Conservation (phyloP, 2,329 filamentous ascomycete genomes). For the Dactylellina cionopaga region DNA sequence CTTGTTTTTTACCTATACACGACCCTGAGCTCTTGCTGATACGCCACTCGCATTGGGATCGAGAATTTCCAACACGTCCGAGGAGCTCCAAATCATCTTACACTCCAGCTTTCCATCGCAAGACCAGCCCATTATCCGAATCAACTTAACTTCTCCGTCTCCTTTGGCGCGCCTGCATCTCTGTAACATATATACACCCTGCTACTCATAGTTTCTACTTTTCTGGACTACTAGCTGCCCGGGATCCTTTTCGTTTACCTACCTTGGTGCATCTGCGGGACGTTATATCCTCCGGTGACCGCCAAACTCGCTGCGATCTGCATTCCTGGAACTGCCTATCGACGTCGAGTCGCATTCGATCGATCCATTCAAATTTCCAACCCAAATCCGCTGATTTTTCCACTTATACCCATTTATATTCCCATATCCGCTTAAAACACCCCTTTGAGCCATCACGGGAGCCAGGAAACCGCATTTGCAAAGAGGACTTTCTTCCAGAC, state of each 20-base stretch:
- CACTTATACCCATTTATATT: conserved; percentile 35
- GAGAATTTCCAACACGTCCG: conserved; percentile 50
- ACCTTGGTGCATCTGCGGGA: conserved; percentile 45
- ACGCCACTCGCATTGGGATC: conserved; percentile 9
- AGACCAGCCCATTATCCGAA: conserved; percentile 12
- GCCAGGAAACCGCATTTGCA: conserved; percentile 5
- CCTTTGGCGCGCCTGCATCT: conserved; percentile 29
- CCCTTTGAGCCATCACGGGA: conserved; percentile 36
- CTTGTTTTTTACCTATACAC: conserved; percentile 19
- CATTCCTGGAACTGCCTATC: conserved; percentile 40
- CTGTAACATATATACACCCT: conserved; percentile 41
- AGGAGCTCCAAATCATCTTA: conserved; percentile 29
- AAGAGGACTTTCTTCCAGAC: conserved; percentile 15
- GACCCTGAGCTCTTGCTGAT: conserved; percentile 14
- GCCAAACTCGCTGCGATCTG: conserved; percentile 42
- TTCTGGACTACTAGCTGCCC: conserved; percentile 30
- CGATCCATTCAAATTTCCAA: conserved; percentile 25
- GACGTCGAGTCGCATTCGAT: conserved; percentile 35
- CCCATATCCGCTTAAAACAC: conserved; percentile 20
- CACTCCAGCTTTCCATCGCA: conserved; percentile 34
- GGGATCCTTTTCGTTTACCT: conserved; percentile 12
- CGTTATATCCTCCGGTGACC: conserved; percentile 53
- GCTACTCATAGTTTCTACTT: conserved; percentile 15
- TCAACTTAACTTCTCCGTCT: conserved; percentile 8
- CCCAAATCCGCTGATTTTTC: conserved; percentile 8